These are phyloP conservation scores for Xylaria bambusicola DNA, from an alignment of 495 filamentous ascomycete genomes.

Conservation along the genomic window DNA sequence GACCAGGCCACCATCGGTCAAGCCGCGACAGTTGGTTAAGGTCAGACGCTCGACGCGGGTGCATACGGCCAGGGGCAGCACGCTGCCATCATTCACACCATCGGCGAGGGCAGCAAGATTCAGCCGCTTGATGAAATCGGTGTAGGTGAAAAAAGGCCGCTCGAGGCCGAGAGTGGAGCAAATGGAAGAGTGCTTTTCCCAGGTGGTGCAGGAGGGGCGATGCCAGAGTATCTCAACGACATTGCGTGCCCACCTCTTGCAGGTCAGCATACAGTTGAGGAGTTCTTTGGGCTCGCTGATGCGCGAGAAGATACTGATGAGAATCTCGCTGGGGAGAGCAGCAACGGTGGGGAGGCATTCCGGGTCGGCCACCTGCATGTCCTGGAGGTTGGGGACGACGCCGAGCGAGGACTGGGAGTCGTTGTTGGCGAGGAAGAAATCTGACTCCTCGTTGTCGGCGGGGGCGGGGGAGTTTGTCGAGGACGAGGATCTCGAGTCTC, in stretches of 20 bases:
- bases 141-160: slow-evolving; percentile 79
- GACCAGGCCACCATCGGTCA: slow-evolving; percentile 82
- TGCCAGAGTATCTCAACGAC: slow-evolving; percentile 95
- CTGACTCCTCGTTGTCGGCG: slow-evolving; percentile 79
- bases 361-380: slow-evolving; percentile 63
- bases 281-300: slow-evolving; percentile 74
- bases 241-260: slow-evolving; percentile 88
- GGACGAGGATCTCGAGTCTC: slow-evolving; percentile 58
- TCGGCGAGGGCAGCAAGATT: slow-evolving; percentile 80
- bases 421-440: slow-evolving; percentile 84
- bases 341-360: slow-evolving; percentile 74
- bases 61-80: slow-evolving; percentile 78
- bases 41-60: slow-evolving; percentile 93
- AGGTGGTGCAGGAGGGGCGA: slow-evolving; percentile 83
- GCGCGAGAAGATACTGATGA: slow-evolving; percentile 89
- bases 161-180: slow-evolving; percentile 69
- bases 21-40: slow-evolving; percentile 80
- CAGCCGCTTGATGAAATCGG: slow-evolving; percentile 82
- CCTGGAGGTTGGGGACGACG: slow-evolving; percentile 67
- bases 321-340: slow-evolving; percentile 86
- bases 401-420: slow-evolving; percentile 90
- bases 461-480: slow-evolving; percentile 84
- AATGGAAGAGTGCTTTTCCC: slow-evolving; percentile 75
- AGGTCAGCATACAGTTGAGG: slow-evolving; percentile 86
- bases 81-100: slow-evolving; percentile 84